Conservation (phyloP, 306 rosid species). For the Vachellia pachyceras region DNA sequence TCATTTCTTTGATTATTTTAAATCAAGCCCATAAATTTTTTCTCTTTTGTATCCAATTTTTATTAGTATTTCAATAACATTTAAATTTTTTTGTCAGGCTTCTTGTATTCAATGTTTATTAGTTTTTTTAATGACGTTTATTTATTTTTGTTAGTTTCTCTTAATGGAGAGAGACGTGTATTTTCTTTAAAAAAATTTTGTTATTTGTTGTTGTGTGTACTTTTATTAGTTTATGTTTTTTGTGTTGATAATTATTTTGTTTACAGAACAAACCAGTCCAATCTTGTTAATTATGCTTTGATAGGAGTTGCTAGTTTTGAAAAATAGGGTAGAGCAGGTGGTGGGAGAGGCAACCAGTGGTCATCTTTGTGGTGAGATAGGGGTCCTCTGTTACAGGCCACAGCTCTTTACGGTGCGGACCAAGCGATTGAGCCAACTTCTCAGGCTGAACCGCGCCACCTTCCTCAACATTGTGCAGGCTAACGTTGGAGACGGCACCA, state of each 20-base stretch:
- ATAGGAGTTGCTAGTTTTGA: slow-evolving; percentile 70
- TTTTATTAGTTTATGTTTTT: background rate
- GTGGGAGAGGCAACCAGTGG: slow-evolving; percentile 55
- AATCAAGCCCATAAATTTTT: too few relatives aligned
- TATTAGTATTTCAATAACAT: background rate
- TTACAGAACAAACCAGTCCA: background rate
- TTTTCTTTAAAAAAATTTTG: too few relatives aligned
- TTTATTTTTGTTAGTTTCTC: background rate
- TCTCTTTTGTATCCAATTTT: background rate
- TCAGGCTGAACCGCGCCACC: slow-evolving; percentile 69
- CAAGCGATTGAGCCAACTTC: slow-evolving; percentile 63
- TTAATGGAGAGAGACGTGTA: too few relatives aligned
- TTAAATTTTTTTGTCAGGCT: background rate
- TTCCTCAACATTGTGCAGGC: slow-evolving; percentile 61
- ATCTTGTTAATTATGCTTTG: background rate
- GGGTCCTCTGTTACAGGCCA: slow-evolving; percentile 77
- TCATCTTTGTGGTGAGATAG: slow-evolving; percentile 70
- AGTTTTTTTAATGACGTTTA: too few relatives aligned
- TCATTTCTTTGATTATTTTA: too few relatives aligned
- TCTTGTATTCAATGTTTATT: background rate
- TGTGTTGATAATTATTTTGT: background rate
- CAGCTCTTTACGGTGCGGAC: slow-evolving; percentile 74
- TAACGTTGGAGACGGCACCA: slow-evolving; percentile 70
- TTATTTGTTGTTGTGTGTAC: background rate
- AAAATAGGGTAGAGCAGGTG: slow-evolving; percentile 69